Evolutionary conservation across 1,284 basidiomycete genomes (phyloP).

Genomic region (Tilletia caries): DNA sequence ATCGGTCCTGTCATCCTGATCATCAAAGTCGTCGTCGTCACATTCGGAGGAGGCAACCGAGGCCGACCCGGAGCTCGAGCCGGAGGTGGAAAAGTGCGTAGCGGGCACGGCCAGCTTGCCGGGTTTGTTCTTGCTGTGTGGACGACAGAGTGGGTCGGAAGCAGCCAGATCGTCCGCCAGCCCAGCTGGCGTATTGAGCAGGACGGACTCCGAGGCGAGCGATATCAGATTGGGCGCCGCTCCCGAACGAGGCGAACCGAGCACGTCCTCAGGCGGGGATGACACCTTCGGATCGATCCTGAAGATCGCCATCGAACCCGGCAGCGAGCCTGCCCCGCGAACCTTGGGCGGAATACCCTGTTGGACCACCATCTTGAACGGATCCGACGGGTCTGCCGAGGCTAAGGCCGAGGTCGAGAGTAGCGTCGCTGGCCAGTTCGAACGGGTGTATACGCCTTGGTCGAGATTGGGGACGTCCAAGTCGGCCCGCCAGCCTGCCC

Average conservation of each 20-base stretch:
- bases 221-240: neutral
- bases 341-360: neutral
- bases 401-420: neutral
- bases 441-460: neutral
- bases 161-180: neutral
- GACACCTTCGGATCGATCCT: neutral
- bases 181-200: neutral
- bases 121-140: too few relatives aligned
- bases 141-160: too few relatives aligned
- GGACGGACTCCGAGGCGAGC: neutral
- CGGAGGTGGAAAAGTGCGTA: too few relatives aligned
- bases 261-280: neutral
- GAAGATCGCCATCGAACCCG: neutral
- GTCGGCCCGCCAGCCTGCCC: constrained; percentile 11
- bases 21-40: too few relatives aligned
- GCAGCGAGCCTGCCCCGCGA: neutral
- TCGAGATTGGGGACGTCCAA: neutral
- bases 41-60: too few relatives aligned
- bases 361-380: neutral
- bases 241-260: neutral
- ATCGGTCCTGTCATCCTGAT: neutral
- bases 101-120: too few relatives aligned
- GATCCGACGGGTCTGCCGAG: neutral
- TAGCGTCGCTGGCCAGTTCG: neutral
- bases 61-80: too few relatives aligned